Evolutionary conservation across 2,329 filamentous ascomycete genomes (phyloP), one percentile per base, ranked within the genome.

Genomic region (Cadophora sp.): DNA sequence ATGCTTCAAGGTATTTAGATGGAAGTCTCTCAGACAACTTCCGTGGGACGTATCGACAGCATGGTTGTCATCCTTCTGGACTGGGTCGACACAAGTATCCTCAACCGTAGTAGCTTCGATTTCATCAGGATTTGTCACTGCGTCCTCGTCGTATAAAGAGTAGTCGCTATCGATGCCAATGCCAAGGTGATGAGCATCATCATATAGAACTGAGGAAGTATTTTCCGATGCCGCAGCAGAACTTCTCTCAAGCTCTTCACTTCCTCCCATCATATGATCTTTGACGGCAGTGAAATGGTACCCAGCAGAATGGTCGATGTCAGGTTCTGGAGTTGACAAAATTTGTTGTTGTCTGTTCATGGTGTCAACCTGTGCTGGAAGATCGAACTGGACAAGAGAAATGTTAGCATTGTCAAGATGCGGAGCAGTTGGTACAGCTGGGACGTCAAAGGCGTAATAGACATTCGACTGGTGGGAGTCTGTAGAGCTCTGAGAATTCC

Each of bases 281-380:
- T 62, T 24, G 13, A 53, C 30, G n/a, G 11, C 20, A 27, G 59
- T 62, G 20, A 62, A 53, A 33, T 62, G 45, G 33, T 41, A 62
- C 13, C 59, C 47, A 3, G 59, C 18, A 4, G 47, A 20, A 43
- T 62, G 30, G n/a, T 41, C 33, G 27, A 41, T n/a, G n/a, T 14
- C 41, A 30, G 39, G 27, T 6, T 58, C 33, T 39, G 18, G 41
- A 24, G 16, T n/a, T 33, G n/a, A 1, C 22, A 39, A 8, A 8
- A 11, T 14, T 24, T 48, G 41, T 22, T 22, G 33, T n/a, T 3
- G 8, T 33, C 20, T 13, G 22, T 45, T 14, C 22, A 14, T 30
- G n/a, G 11, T 39, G 8, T 58, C 20, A 4, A 39, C 36, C 36
- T 13, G 36, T 9, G 36, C 11, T 9, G 11, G 6, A 39, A 39